Base-by-base conservation (phyloP, 768 basidiomycete genomes). In the Boletus eberwhitei region DNA sequence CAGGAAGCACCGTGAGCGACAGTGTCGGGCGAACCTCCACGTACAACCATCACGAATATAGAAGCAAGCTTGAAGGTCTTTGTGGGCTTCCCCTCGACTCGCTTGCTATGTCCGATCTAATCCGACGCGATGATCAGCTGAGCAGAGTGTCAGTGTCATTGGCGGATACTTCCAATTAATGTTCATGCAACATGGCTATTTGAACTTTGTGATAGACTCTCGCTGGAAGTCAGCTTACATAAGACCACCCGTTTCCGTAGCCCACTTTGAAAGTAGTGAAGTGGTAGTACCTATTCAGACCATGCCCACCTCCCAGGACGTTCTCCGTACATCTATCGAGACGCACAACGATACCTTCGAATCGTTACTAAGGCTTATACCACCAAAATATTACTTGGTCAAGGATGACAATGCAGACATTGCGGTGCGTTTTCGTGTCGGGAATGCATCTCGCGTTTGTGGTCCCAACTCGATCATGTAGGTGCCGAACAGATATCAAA, bases 261-360 rank as follows among this genome's bases (percentile, higher is more conserved):
- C 31, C 31, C 11, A 32, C 31, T 9, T 8, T 29, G 6, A 11
- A 11, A 31, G 4, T 26, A 26, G 24, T 26, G 29, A 8, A 29
- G 9, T 3, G 8, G 29, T 29, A 29, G 29, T 9, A 29, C 8
- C 11, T 32, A 12, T 32, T 12, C 31, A 11, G 51, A 51, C 59
- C 34, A 85, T 84, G 82, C 67, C 78, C 31, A 86, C 84, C 16
- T 57, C 82, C 17, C 65, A 71, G 21, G 67, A 74, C 17, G 71
- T 66, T 0, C 77, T 91, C 17, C 77, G 78, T 42, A 69, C 74
- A 9, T 90, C 89, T 4, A 73, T 98, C 46, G 88, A 93, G 70
- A 75, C 75, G 39, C 93, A 97, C 73, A 97, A 98, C 66, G 82
- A 81, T 26, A 83, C 85, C 0, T 98, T 99, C 62, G 92, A 94